Evolutionary conservation across 2,329 filamentous ascomycete genomes (phyloP).

Genomic region (Calonectria pseudoturangicola): DNA sequence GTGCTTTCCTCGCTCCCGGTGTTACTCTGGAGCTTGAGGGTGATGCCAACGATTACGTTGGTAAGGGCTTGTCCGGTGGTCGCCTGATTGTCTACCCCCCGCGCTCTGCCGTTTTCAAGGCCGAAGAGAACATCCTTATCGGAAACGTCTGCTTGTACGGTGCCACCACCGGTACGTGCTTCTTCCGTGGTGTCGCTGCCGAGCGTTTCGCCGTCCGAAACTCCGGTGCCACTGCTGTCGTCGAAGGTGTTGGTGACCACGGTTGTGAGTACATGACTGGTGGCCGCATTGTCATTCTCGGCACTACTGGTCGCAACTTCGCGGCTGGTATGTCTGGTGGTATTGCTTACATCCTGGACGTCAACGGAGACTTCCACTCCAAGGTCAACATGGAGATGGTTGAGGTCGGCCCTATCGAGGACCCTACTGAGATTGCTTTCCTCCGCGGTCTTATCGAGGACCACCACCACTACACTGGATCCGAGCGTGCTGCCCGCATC

Average conservation of each 20-base stretch:
- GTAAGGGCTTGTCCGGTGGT: constrained; percentile 95
- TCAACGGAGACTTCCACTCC: constrained; percentile 89
- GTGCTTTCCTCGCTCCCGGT: constrained; percentile 94
- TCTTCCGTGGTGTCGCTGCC: constrained; percentile 97
- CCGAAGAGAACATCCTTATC: constrained; percentile 95
- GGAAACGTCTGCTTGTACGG: constrained; percentile 97
- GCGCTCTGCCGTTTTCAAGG: constrained; percentile 92
- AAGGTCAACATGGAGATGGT: constrained; percentile 99
- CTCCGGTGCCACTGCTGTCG: constrained; percentile 95
- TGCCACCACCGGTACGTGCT: constrained; percentile 91
- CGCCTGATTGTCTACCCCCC: constrained; percentile 95
- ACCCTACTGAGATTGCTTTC: constrained; percentile 91
- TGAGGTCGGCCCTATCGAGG: constrained; percentile 88
- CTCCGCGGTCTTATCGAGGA: constrained; percentile 95
- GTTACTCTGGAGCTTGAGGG: constrained; percentile 96
- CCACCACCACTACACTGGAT: constrained; percentile 98
- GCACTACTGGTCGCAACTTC: constrained; percentile 95
- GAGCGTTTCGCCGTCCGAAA: constrained; percentile 98
- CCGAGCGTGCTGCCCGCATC: constrained; percentile 93
- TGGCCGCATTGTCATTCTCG: constrained; percentile 90
- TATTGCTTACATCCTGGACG: constrained; percentile 95
- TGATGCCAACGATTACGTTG: constrained; percentile 97
- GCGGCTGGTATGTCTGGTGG: constrained; percentile 99
- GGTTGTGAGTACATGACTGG: constrained; percentile 99
- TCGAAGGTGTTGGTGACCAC: constrained; percentile 97